Evolutionary conservation across 495 filamentous ascomycete genomes (phyloP).

Genomic region (Penicillium egyptiacum): DNA sequence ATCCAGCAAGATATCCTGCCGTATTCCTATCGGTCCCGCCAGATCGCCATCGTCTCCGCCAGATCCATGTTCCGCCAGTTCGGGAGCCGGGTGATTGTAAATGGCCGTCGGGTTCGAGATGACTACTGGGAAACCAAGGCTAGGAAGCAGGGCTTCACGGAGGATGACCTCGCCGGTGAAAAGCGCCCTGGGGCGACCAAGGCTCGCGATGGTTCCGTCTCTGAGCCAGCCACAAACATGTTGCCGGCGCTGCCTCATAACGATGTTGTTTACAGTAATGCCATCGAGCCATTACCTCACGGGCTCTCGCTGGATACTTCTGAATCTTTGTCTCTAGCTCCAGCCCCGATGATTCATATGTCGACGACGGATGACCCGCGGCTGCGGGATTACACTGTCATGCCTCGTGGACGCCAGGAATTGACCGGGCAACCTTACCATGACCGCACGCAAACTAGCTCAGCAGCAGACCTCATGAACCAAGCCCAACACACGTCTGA

Average conservation of each 20-base stretch:
- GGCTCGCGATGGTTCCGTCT: constrained; percentile 67
- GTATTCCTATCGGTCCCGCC: constrained; percentile 95
- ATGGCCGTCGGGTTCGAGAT: constrained; percentile 87
- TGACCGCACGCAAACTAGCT: constrained; percentile 77
- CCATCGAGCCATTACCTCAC: constrained; percentile 62
- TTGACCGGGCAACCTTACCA: constrained; percentile 85
- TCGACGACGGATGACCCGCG: constrained; percentile 74
- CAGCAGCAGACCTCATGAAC: constrained; percentile 79
- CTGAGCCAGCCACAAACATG: constrained; percentile 45
- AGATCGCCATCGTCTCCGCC: constrained; percentile 98
- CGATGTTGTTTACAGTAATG: constrained; percentile 82
- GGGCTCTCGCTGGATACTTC: constrained; percentile 67
- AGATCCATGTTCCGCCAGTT: constrained; percentile 99
- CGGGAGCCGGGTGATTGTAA: constrained; percentile 88
- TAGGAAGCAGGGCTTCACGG: constrained; percentile 95
- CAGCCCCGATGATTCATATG: constrained; percentile 83
- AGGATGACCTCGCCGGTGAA: constrained; percentile 93
- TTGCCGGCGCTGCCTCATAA: constrained; percentile 60
- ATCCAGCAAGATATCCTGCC: constrained; percentile 94
- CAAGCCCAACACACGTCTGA: constrained; percentile 88
- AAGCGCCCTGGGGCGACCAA: constrained; percentile 93
- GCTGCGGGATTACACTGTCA: constrained; percentile 75
- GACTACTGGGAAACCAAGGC: constrained; percentile 99
- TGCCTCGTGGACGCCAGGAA: constrained; percentile 86
- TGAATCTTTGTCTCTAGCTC: constrained; percentile 58